phyloP scores from a whole-genome alignment of 345 rosid genomes.

The Syzygium grande region DNA sequence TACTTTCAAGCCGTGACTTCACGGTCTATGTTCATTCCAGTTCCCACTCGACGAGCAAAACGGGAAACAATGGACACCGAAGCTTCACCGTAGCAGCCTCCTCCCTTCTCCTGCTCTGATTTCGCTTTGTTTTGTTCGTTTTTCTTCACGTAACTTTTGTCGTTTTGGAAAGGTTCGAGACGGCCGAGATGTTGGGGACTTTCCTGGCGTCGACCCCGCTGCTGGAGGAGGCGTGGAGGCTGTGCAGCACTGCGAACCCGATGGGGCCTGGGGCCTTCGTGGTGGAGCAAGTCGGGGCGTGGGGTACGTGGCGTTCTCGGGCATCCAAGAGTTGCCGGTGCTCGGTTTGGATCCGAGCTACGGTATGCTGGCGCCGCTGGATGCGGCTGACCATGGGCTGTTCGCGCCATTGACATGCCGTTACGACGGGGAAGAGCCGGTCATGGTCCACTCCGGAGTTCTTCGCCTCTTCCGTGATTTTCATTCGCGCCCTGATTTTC shows the following conservation, averaged over 20 bases:
- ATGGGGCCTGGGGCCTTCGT: conserved; percentile 7
- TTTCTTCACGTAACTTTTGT: neutral
- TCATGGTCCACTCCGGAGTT: conserved; percentile 44
- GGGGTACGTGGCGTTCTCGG: conserved; percentile 51
- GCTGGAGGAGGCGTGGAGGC: conserved; percentile 49
- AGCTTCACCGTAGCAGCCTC: too few relatives aligned
- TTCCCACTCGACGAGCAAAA: neutral
- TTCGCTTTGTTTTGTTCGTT: neutral
- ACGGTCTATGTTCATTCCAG: neutral
- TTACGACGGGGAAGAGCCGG: conserved; percentile 29
- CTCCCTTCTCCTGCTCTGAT: too few relatives aligned
- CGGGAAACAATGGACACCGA: too few relatives aligned
- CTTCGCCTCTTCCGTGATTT: conserved; percentile 29
- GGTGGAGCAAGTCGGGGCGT: conserved; percentile 20
- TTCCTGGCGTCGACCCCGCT: conserved; percentile 52
- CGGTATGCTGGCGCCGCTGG: neutral
- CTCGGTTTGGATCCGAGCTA: neutral
- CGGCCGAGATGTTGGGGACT: conserved; percentile 60
- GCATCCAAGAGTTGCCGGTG: conserved; percentile 10
- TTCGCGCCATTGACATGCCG: conserved; percentile 23
- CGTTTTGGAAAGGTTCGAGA: conserved; percentile 44
- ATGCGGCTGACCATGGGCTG: neutral
- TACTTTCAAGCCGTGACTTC: too few relatives aligned
- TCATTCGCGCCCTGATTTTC: conserved; percentile 6
- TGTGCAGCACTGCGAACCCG: conserved; percentile 33